Percentiles rank a stretch among this genome's conserved stretches.
Evolutionary conservation across 371 early-diverging fungal species (phyloP).

Genomic region (Zychaea mexicana): DNA sequence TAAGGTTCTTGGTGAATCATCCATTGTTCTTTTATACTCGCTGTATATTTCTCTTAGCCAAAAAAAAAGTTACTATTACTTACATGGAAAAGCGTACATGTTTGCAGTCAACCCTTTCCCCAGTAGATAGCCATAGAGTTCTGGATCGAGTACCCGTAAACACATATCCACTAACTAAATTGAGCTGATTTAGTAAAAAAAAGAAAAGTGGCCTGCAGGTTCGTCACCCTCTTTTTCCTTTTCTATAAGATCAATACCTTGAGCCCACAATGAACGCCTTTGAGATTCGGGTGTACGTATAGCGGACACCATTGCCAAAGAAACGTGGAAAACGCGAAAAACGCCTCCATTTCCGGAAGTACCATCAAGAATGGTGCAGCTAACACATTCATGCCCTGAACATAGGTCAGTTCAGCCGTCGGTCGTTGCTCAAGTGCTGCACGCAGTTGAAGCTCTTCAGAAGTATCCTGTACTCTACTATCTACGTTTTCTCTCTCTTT

Average conservation of each 20-base stretch:
- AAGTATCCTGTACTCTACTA: conserved; percentile 11
- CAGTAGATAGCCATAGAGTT: conserved; percentile 71
- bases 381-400: conserved; percentile 95
- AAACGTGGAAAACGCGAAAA: conserved; percentile 82
- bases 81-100: conserved; percentile 89
- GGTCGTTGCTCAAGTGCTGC: conserved; percentile 4
- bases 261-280: conserved; percentile 91
- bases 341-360: conserved; percentile 93
- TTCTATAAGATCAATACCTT: conserved; percentile 51
- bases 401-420: conserved; percentile 71
- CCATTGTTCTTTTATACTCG: neutral
- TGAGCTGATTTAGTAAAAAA: conserved; percentile 1
- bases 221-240: neutral
- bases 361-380: conserved; percentile 91
- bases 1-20: neutral
- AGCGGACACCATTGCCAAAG: conserved; percentile 86
- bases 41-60: too few relatives aligned
- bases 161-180: conserved; percentile 81
- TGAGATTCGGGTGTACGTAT: conserved; percentile 88
- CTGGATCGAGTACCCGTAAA: conserved; percentile 73
- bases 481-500: neutral
- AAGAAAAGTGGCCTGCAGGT: neutral
- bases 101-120: conserved; percentile 76
- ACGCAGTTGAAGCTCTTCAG: conserved; percentile 20
- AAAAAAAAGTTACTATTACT: too few relatives aligned